Conservation (phyloP, 805 yeast genomes). For the Ascoidea rubescens region DNA sequence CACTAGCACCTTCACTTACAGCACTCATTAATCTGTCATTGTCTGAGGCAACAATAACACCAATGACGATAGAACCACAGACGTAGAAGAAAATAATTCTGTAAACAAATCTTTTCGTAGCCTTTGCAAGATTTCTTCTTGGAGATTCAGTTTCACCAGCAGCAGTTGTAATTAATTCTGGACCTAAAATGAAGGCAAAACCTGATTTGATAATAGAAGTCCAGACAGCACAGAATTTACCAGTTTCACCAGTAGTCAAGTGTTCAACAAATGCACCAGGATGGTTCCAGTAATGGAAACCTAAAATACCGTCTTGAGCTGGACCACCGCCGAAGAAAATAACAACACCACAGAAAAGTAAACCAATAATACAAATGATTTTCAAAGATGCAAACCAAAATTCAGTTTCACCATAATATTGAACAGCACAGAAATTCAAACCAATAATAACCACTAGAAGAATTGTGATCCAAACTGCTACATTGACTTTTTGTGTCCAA, state of each 20-base stretch:
- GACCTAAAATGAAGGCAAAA: slow-evolving; percentile 48
- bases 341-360: slow-evolving; percentile 40
- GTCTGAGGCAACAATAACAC: slow-evolving; percentile 42
- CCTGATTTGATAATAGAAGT: slow-evolving; percentile 50
- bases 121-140: slow-evolving; percentile 46
- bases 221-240: slow-evolving; percentile 52
- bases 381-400: slow-evolving; percentile 44
- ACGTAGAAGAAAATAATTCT: slow-evolving; percentile 50
- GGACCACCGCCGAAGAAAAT: slow-evolving; percentile 38
- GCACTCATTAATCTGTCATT: slow-evolving; percentile 34
- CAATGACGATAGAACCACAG: slow-evolving; percentile 39
- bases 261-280: slow-evolving; percentile 38
- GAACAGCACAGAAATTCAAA: slow-evolving; percentile 38
- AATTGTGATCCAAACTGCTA: slow-evolving; percentile 47
- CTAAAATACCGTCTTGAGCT: slow-evolving; percentile 34
- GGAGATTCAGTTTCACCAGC: slow-evolving; percentile 49
- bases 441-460: slow-evolving; percentile 32
- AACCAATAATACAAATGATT: slow-evolving; percentile 40
- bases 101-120: slow-evolving; percentile 44
- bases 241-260: slow-evolving; percentile 37
- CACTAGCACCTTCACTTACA: slow-evolving; percentile 33
- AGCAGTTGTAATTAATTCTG: slow-evolving; percentile 45
- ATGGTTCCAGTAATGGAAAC: slow-evolving; percentile 52
- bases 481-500: slow-evolving; percentile 42
- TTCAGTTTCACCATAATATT: slow-evolving; percentile 49